Percentiles rank a stretch among this genome's conserved stretches.
Conservation (phyloP, 306 rosid species). For the Leucaena leucocephala region DNA sequence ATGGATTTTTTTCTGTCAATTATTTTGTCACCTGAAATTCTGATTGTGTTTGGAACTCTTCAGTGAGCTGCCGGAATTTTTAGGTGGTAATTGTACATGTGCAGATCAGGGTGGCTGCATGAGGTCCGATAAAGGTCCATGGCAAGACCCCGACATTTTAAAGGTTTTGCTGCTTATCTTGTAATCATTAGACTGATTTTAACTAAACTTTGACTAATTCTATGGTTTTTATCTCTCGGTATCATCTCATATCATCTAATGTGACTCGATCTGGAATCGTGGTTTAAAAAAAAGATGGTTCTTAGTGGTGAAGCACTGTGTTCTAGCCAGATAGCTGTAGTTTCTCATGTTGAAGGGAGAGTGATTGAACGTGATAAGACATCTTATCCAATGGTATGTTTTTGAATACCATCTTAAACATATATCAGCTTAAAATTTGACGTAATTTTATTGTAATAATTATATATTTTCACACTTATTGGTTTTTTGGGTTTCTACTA, state of each 20-base stretch:
- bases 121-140: slow-evolving; percentile 71
- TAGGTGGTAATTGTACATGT: slow-evolving; percentile 70
- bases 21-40: slow-evolving; percentile 16
- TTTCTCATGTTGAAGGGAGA: slow-evolving; percentile 48
- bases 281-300: slow-evolving; percentile 50
- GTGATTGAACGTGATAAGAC: slow-evolving; percentile 50
- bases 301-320: slow-evolving; percentile 54
- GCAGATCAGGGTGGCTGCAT: slow-evolving; percentile 59
- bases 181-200: not conserved
- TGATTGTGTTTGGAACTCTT: slow-evolving; percentile 28
- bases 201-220: not conserved
- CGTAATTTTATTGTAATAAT: not conserved
- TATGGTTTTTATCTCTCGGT: not conserved
- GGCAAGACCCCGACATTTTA: slow-evolving; percentile 60
- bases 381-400: slow-evolving; percentile 40
- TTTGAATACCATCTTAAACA: slow-evolving; percentile 2
- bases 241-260: not conserved
- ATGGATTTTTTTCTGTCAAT: slow-evolving; percentile 23
- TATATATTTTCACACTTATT: not conserved
- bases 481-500: slow-evolving; percentile 32
- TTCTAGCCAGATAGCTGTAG: slow-evolving; percentile 51
- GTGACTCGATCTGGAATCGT: slow-evolving; percentile 12
- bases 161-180: slow-evolving; percentile 47
- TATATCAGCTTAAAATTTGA: slow-evolving; percentile 1
- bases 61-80: slow-evolving; percentile 65